Evolutionary conservation across 768 basidiomycete species (phyloP).

Genomic region (Cytidiella melzeri): DNA sequence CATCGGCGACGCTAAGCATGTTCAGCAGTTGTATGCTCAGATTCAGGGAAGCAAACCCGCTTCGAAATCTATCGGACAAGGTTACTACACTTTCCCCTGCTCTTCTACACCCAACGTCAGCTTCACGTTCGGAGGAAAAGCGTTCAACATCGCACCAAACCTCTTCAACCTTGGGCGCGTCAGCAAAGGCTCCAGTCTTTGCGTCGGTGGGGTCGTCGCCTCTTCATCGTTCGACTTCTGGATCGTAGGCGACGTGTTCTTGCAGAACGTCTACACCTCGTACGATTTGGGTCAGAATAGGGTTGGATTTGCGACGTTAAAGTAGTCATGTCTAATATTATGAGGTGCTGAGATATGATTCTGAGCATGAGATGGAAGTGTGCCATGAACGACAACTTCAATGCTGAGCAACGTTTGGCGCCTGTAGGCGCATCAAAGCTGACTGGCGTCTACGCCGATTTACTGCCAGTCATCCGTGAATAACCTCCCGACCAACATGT

Average conservation of each 20-base stretch:
- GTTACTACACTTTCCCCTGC: slow-evolving; percentile 37
- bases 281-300: slow-evolving; percentile 30
- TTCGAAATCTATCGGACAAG: slow-evolving; percentile 13
- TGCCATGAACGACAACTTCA: too few relatives aligned
- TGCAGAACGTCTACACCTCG: slow-evolving; percentile 40
- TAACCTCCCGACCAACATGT: neutral
- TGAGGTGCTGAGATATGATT: too few relatives aligned
- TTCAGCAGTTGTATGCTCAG: slow-evolving; percentile 19
- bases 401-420: too few relatives aligned
- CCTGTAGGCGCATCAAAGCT: neutral
- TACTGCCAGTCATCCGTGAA: neutral
- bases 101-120: slow-evolving; percentile 23
- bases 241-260: slow-evolving; percentile 36
- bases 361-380: too few relatives aligned
- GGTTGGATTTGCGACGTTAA: slow-evolving; percentile 16
- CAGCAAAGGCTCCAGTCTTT: slow-evolving; percentile 25
- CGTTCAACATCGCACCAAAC: slow-evolving; percentile 30
- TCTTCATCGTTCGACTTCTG: slow-evolving; percentile 17
- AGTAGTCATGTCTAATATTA: too few relatives aligned
- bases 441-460: too few relatives aligned
- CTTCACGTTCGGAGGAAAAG: slow-evolving; percentile 34
- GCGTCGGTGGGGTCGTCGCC: slow-evolving; percentile 32
- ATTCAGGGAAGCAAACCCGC: slow-evolving; percentile 21
- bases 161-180: slow-evolving; percentile 39
- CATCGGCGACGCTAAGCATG: slow-evolving; percentile 16